Conservation (phyloP, 495 filamentous ascomycete species). For the Immersiella caudata region DNA sequence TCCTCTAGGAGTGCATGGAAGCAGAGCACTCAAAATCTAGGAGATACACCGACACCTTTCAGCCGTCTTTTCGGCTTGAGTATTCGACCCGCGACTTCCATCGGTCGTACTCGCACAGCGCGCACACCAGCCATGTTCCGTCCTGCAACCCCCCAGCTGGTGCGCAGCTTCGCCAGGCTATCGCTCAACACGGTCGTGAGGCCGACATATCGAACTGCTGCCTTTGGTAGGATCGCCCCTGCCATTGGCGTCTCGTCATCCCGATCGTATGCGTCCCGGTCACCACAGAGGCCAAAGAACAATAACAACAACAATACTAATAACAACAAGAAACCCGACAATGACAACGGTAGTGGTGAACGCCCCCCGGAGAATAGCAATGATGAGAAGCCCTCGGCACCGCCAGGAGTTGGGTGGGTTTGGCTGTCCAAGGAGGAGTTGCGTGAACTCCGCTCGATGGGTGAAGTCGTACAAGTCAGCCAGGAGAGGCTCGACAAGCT, state of each 20-base stretch:
- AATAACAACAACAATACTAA: slow-evolving; percentile 15
- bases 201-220: slow-evolving; percentile 17
- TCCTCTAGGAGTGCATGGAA: slow-evolving; percentile 17
- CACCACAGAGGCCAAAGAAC: slow-evolving; percentile 23
- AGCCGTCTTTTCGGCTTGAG: slow-evolving; percentile 23
- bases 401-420: slow-evolving; percentile 36
- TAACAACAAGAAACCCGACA: not conserved
- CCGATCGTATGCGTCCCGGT: slow-evolving; percentile 13
- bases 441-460: slow-evolving; percentile 7
- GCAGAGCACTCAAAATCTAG: slow-evolving; percentile 16
- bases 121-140: slow-evolving; percentile 31
- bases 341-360: not conserved
- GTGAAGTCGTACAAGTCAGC: too few relatives aligned
- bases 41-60: slow-evolving; percentile 27
- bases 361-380: not conserved
- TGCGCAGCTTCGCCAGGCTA: slow-evolving; percentile 28
- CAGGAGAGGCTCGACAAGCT: slow-evolving; percentile 1
- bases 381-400: not conserved
- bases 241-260: not conserved
- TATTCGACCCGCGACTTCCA: slow-evolving; percentile 11
- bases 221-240: not conserved
- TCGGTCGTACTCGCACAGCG: not conserved
- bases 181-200: slow-evolving; percentile 30
- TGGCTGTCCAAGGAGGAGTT: slow-evolving; percentile 37
- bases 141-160: slow-evolving; percentile 35